Evolutionary conservation across 176 grass and related monocot genomes (phyloP), one percentile per base, ranked within the genome.

Genomic region (Tillandsia leiboldiana): DNA sequence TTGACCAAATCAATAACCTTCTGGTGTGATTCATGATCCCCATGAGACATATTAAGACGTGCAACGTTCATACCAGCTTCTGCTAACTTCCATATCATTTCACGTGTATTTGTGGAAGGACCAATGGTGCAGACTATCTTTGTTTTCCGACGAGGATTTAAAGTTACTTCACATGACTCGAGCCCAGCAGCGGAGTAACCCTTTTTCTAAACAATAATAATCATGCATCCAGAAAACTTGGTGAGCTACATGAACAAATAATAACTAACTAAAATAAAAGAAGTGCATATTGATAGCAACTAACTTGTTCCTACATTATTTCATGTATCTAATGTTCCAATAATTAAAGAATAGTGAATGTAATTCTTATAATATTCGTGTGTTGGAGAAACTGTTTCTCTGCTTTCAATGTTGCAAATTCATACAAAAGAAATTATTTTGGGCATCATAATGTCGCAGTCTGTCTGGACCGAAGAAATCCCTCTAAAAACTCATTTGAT

Each of bases 71-170:
- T 97, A 53, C 93, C 93, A 58, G 74, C 76, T 70, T 92, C 93
- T 63, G 93, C 93, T 61, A 97, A 77, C 58, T 97, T 97, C 89
- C 93, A 97, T 50, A 97, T 87, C 93, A 92, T 92, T 72, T 97
- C 89, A 0, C 79, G 73, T 2, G 89, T 92, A 73, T 97, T 87
- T 54, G 89, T 81, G n/a, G 86, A 89, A 12, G 93, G 93, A 52
- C 93, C 93, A 67, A 97, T 97, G 27, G 93, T 97, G 84, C 93
- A 97, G 9, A 97, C 89, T 78, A 97, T 97, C 84, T 97, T 97
- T 69, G 89, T 92, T 66, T 97, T 97, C 66, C 89, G 80, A 65
- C 48, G 61, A 48, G 83, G 24, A 68, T 61, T 84, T 1, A 52
- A 62, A 15, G 12, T 58, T 12, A 57, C 64, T 4, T 51, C 79